These are phyloP conservation scores for Jacaranda mimosifolia DNA, from an alignment of 257 asterid genomes.

Conservation along the genomic window DNA sequence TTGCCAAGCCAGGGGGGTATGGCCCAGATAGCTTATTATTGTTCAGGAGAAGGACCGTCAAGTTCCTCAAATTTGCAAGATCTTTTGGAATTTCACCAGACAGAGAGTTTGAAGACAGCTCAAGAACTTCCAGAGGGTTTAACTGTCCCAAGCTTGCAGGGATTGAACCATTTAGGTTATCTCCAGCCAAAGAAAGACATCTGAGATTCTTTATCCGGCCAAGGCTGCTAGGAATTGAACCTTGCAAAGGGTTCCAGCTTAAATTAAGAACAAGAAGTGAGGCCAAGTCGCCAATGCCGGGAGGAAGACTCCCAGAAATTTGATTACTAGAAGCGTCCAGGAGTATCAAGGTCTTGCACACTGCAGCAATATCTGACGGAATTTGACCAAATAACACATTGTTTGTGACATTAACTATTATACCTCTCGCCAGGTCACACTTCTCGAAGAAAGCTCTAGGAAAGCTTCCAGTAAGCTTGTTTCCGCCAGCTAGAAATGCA, in stretches of 20 bases:
- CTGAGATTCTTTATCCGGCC: conserved; percentile 67
- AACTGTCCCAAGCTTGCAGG: conserved; percentile 74
- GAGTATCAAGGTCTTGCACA: conserved; percentile 62
- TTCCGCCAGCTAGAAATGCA: conserved; percentile 81
- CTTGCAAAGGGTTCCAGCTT: conserved; percentile 72
- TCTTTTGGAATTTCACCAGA: conserved; percentile 79
- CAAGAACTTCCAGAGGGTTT: conserved; percentile 66
- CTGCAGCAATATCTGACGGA: conserved; percentile 60
- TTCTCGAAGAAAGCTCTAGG: conserved; percentile 60
- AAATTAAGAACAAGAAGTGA: conserved; percentile 70
- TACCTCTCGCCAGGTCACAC: conserved; percentile 70
- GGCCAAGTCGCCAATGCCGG: conserved; percentile 57
- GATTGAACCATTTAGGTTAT: conserved; percentile 72
- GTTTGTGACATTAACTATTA: conserved; percentile 67
- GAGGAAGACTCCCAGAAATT: conserved; percentile 68
- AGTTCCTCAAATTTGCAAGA: conserved; percentile 65
- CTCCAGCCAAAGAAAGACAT: conserved; percentile 72
- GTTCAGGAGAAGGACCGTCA: conserved; percentile 72
- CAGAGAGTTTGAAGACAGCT: conserved; percentile 73
- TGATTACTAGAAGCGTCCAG: conserved; percentile 76
- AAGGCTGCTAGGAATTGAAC: conserved; percentile 71
- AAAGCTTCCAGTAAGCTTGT: conserved; percentile 76
- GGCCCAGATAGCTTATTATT: conserved; percentile 80
- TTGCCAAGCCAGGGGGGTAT: conserved; percentile 66
- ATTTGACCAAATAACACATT: conserved; percentile 71